These are phyloP conservation scores for Ogataea methylovora DNA, from an alignment of 805 yeast species.

Conservation along the genomic window DNA sequence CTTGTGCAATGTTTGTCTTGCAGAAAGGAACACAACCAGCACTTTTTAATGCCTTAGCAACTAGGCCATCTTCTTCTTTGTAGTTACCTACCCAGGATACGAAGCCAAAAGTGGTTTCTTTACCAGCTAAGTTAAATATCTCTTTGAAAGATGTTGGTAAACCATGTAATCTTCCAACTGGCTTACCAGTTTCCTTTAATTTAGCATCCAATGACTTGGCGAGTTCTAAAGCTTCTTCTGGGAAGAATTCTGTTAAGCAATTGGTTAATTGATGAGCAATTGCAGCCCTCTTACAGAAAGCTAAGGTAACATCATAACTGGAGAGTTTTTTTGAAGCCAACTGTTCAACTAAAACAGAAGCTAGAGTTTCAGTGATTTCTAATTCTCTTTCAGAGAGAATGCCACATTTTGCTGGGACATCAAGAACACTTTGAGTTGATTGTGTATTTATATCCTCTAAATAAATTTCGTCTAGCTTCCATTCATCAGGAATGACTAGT, in stretches of 20 bases:
- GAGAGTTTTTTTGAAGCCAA: conserved; percentile 23
- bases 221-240: conserved; percentile 47
- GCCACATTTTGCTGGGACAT: conserved; percentile 27
- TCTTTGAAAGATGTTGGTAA: conserved; percentile 40
- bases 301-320: conserved; percentile 37
- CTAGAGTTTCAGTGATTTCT: conserved; percentile 31
- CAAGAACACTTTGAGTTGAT: background rate
- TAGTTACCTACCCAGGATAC: conserved; percentile 28
- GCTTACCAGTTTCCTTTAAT: conserved; percentile 35
- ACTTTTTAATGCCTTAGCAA: conserved; percentile 30
- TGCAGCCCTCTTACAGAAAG: conserved; percentile 47
- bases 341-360: conserved; percentile 5
- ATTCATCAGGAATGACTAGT: too few relatives aligned
- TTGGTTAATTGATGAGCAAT: conserved; percentile 43
- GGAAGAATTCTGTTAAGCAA: conserved; percentile 33
- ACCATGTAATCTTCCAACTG: conserved; percentile 55
- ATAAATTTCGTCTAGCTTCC: too few relatives aligned
- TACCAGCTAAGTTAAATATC: conserved; percentile 34
- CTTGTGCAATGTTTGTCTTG: conserved; percentile 43
- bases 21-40: conserved; percentile 43
- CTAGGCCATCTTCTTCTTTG: conserved; percentile 24
- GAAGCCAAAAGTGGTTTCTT: conserved; percentile 37
- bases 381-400: conserved; percentile 25
- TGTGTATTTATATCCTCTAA: background rate
- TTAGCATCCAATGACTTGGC: conserved; percentile 49